A percentile compares a stretch with the other conserved stretches of the same genome.
Evolutionary conservation across 2,329 filamentous ascomycete species (phyloP).

Genomic region (Colletotrichum lentis): DNA sequence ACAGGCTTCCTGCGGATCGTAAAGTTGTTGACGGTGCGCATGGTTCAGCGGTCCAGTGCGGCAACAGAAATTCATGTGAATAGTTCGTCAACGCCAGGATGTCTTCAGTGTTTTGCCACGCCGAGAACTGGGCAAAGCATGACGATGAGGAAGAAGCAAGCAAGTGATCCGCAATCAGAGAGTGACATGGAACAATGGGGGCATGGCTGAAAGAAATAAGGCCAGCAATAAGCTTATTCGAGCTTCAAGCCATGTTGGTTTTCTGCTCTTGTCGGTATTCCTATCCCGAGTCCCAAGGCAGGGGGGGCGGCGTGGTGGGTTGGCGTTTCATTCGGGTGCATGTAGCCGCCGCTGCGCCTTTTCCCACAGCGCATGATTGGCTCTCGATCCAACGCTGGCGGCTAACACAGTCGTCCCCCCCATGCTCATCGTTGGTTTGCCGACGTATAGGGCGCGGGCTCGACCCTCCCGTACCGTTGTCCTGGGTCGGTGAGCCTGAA

Average conservation of each 20-base stretch:
- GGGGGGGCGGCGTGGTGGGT: not conserved
- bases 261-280: not conserved
- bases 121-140: not conserved
- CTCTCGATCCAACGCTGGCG: not conserved
- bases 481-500: not conserved
- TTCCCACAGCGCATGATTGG: not conserved
- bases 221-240: not conserved
- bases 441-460: not conserved
- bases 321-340: not conserved
- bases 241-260: not conserved
- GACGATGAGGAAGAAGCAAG: not conserved
- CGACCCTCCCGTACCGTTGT: not conserved
- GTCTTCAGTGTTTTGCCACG: not conserved
- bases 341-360: not conserved
- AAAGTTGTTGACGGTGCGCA: not conserved
- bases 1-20: slow-evolving; percentile 4
- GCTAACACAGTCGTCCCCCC: not conserved
- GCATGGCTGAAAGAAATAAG: not conserved
- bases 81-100: not conserved
- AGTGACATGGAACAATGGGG: not conserved
- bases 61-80: not conserved
- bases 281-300: not conserved
- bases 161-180: not conserved
- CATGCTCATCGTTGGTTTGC: not conserved
- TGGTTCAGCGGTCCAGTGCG: not conserved